A percentile compares a stretch with the other conserved stretches of the same genome.
phyloP scores from a whole-genome alignment of 208 protist species.

The Wallacemonas collosoma region DNA sequence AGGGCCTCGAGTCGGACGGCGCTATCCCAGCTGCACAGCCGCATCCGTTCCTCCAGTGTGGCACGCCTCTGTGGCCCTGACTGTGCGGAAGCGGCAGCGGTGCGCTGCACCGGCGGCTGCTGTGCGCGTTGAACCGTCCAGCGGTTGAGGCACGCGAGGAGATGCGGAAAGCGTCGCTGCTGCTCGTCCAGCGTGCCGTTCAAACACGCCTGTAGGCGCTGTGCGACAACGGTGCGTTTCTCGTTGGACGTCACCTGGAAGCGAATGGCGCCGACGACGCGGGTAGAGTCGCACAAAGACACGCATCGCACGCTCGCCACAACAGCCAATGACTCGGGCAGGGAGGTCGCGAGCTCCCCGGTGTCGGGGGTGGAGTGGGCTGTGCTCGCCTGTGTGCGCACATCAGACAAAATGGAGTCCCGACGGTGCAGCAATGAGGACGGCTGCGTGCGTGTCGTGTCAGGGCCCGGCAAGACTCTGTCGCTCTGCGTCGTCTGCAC shows the following conservation, averaged over 20 bases:
- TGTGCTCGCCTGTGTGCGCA: too few relatives aligned
- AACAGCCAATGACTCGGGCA: neutral
- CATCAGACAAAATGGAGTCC: too few relatives aligned
- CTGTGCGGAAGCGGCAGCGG: too few relatives aligned
- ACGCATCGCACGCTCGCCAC: slow-evolving; percentile 31
- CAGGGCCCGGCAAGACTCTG: too few relatives aligned
- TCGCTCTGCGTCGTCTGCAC: too few relatives aligned
- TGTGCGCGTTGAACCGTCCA: neutral
- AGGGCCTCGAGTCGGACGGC: slow-evolving; percentile 27
- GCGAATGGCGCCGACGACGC: slow-evolving; percentile 9
- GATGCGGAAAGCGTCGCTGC: slow-evolving; percentile 21
- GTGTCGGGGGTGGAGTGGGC: neutral
- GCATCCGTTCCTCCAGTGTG: neutral
- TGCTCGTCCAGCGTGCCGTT: slow-evolving; percentile 27
- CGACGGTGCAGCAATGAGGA: neutral
- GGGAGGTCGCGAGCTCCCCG: neutral
- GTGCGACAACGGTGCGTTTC: slow-evolving; percentile 38
- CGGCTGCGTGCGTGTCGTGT: neutral
- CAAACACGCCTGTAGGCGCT: slow-evolving; percentile 44
- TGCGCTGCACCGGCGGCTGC: neutral
- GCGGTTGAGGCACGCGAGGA: slow-evolving; percentile 25
- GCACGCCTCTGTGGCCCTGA: too few relatives aligned
- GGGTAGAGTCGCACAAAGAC: slow-evolving; percentile 11
- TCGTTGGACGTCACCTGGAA: slow-evolving; percentile 41
- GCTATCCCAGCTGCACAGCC: slow-evolving; percentile 27